Percentiles rank a stretch among this genome's conserved stretches.
Evolutionary conservation across 2,329 filamentous ascomycete species (phyloP).

Genomic region (Epichloe glyceriae): DNA sequence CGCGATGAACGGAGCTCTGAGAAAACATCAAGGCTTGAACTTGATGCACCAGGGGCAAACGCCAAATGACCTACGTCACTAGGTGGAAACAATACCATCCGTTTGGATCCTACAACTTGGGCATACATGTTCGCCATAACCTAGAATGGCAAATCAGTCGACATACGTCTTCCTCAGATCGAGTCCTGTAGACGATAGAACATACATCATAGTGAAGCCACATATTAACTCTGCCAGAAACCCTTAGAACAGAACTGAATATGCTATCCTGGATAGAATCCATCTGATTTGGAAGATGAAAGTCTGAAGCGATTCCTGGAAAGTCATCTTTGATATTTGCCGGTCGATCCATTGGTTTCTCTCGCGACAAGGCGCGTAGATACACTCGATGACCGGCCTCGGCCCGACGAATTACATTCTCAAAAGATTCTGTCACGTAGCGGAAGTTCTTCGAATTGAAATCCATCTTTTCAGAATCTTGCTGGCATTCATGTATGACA

Average conservation of each 20-base stretch:
- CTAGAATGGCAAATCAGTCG: slow-evolving; percentile 20
- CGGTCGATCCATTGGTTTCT: slow-evolving; percentile 54
- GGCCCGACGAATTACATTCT: slow-evolving; percentile 50
- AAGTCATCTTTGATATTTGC: slow-evolving; percentile 63
- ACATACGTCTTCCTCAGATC: background rate
- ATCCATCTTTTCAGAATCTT: slow-evolving; percentile 50
- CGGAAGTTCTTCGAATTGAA: slow-evolving; percentile 75
- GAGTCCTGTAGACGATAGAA: slow-evolving; percentile 1
- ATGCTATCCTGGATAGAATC: slow-evolving; percentile 43
- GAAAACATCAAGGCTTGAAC: slow-evolving; percentile 65
- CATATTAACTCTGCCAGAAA: slow-evolving; percentile 71
- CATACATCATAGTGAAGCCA: slow-evolving; percentile 81
- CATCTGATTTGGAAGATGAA: slow-evolving; percentile 52
- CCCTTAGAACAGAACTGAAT: slow-evolving; percentile 68
- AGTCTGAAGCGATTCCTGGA: slow-evolving; percentile 54
- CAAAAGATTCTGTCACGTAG: slow-evolving; percentile 58
- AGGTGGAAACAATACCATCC: slow-evolving; percentile 66
- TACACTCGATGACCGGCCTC: slow-evolving; percentile 53
- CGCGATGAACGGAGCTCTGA: slow-evolving; percentile 26
- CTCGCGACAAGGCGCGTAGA: slow-evolving; percentile 61
- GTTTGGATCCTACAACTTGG: slow-evolving; percentile 63
- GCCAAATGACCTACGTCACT: slow-evolving; percentile 55
- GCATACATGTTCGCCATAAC: slow-evolving; percentile 82
- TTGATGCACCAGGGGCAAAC: slow-evolving; percentile 66
- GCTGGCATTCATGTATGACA: slow-evolving; percentile 56